Evolutionary conservation across 306 rosid species (phyloP).

Genomic region (Rubus parviflorus): DNA sequence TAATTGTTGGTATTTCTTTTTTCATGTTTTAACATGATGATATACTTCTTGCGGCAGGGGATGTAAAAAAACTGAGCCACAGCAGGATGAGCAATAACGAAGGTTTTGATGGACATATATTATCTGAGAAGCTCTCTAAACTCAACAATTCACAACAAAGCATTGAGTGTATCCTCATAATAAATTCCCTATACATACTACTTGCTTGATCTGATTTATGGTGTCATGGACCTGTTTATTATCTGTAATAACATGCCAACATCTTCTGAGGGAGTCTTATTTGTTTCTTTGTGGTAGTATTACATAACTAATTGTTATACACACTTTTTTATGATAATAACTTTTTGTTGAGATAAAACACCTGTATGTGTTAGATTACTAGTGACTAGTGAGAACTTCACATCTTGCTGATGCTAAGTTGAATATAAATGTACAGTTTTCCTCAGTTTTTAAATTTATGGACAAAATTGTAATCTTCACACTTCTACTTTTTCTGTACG

Average conservation of each 20-base stretch:
- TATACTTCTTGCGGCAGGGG: constrained; percentile 22
- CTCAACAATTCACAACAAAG: constrained; percentile 91
- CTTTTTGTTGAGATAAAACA: not conserved
- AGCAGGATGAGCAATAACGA: constrained; percentile 63
- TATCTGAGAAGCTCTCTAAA: constrained; percentile 71
- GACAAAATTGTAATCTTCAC: no score
- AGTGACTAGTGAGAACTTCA: not conserved
- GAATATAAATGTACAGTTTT: not conserved
- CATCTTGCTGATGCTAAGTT: not conserved
- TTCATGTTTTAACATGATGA: not conserved
- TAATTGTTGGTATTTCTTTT: not conserved
- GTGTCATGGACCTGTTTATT: not conserved
- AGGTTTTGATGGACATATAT: constrained; percentile 57
- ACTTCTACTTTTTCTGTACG: no score
- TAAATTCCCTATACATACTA: not conserved
- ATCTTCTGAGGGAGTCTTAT: not conserved
- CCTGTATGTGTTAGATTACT: not conserved
- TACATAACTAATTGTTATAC: not conserved
- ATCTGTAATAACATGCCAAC: not conserved
- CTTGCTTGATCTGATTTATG: constrained; percentile 20
- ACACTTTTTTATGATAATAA: not conserved
- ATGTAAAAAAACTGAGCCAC: constrained; percentile 23
- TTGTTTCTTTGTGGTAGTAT: not conserved
- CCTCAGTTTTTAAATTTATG: no score
- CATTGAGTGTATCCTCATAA: constrained; percentile 78